Conservation (phyloP, 441 rosid species). For the Erodium chrysanthum region DNA sequence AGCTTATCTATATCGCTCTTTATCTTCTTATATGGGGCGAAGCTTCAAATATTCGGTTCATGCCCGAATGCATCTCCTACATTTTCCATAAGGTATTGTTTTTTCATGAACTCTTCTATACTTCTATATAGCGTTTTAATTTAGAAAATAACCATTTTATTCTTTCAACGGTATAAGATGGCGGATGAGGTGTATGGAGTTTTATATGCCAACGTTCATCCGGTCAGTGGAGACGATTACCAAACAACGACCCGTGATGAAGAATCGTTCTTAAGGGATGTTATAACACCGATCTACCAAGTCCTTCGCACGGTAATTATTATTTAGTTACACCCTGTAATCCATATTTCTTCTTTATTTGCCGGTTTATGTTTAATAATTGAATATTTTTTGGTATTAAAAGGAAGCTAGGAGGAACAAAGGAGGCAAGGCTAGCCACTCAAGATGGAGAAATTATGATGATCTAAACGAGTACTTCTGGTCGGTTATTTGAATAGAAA, state of each 20-base stretch:
- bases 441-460: neutral
- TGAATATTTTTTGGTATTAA: neutral
- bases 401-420: neutral
- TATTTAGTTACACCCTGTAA: neutral
- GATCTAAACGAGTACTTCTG: neutral
- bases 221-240: neutral
- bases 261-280: neutral
- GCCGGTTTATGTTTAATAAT: neutral
- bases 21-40: neutral
- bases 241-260: neutral
- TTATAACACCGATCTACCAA: neutral
- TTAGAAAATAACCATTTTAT: too few species aligned
- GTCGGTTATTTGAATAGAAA: neutral
- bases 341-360: neutral
- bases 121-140: neutral
- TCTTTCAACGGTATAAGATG: neutral
- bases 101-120: neutral
- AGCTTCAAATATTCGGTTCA: neutral
- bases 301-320: neutral
- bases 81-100: neutral
- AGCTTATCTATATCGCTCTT: neutral
- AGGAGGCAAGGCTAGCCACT: neutral
- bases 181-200: neutral
- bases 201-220: neutral
- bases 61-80: neutral